Evolutionary conservation across 208 protist genomes (phyloP).

Genomic region (Trypanosoma conorhini): DNA sequence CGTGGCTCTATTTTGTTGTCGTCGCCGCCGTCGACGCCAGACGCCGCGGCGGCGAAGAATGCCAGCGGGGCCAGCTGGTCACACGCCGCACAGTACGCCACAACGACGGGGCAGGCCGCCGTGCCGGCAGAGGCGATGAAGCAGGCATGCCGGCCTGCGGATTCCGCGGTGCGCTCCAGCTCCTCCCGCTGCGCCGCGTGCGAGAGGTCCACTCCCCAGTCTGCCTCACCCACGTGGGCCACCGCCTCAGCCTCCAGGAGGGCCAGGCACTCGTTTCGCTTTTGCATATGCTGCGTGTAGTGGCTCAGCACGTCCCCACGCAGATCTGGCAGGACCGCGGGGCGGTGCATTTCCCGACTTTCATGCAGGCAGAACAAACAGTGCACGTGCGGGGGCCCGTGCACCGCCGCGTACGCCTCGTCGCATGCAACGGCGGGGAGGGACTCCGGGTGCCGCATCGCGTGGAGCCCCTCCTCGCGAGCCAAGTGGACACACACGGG

Average conservation of each 20-base stretch:
- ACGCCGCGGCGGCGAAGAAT: slow-evolving; percentile 15
- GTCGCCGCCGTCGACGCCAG: neutral
- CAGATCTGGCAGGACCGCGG: slow-evolving; percentile 3
- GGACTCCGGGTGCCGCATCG: slow-evolving; percentile 6
- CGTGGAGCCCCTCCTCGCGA: slow-evolving; percentile 39
- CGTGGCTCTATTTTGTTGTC: neutral
- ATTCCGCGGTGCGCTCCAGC: slow-evolving; percentile 46
- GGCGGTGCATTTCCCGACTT: no score
- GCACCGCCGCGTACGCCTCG: neutral
- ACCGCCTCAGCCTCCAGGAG: slow-evolving; percentile 37
- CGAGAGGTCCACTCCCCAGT: slow-evolving; percentile 21
- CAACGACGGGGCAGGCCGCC: slow-evolving; percentile 37
- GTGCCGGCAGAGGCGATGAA: slow-evolving; percentile 56
- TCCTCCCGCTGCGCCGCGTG: slow-evolving; percentile 26
- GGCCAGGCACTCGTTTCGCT: slow-evolving; percentile 24
- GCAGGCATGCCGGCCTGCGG: slow-evolving; percentile 50
- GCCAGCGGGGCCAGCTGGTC: slow-evolving; percentile 49
- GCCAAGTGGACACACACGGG: slow-evolving; percentile 52
- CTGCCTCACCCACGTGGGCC: slow-evolving; percentile 22
- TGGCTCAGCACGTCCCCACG: slow-evolving; percentile 6
- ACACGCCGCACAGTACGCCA: slow-evolving; percentile 63
- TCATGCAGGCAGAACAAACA: slow-evolving; percentile 51
- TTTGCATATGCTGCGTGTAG: slow-evolving; percentile 21
- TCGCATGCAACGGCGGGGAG: slow-evolving; percentile 26
- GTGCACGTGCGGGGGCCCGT: slow-evolving; percentile 32